phyloP scores from a whole-genome alignment of 1,284 basidiomycete genomes.

The Trichosporon sp. region DNA sequence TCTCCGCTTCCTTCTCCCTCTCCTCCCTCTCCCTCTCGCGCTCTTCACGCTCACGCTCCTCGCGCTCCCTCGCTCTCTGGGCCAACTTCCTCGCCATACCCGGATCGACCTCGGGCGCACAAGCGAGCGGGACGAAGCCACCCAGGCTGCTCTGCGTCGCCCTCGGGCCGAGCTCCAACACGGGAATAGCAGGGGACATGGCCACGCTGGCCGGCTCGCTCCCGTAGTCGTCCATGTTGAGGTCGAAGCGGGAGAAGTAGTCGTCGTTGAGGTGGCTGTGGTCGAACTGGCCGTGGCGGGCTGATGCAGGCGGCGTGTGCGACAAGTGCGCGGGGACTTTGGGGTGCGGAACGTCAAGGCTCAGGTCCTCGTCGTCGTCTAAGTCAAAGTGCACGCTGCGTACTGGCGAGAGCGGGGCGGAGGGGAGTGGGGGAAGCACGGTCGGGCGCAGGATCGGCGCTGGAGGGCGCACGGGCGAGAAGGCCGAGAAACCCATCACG shows the following conservation, averaged over 20 bases:
- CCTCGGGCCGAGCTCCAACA: neutral
- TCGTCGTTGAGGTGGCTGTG: neutral
- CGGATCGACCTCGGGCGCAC: neutral
- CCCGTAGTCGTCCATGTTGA: neutral
- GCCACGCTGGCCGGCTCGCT: neutral
- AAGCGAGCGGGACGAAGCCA: neutral
- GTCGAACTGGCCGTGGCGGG: neutral
- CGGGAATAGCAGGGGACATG: neutral
- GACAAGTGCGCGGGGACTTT: neutral
- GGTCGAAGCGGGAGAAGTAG: neutral
- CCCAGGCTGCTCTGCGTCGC: neutral
- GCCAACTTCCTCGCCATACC: neutral
- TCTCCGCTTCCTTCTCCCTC: neutral
- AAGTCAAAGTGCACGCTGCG: neutral
- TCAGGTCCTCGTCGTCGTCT: neutral
- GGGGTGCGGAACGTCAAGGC: neutral
- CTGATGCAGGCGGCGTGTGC: neutral
- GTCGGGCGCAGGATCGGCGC: neutral
- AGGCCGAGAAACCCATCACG: neutral
- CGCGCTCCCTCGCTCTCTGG: neutral
- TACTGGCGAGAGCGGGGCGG: neutral
- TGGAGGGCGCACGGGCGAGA: neutral
- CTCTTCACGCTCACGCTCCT: neutral
- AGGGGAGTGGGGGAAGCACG: neutral
- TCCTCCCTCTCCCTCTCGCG: neutral